Percentiles rank a stretch among this genome's conserved stretches.
These are phyloP conservation scores for Cladobotryum mycophilum DNA, from an alignment of 2,329 filamentous ascomycete genomes.

Conservation along the genomic window DNA sequence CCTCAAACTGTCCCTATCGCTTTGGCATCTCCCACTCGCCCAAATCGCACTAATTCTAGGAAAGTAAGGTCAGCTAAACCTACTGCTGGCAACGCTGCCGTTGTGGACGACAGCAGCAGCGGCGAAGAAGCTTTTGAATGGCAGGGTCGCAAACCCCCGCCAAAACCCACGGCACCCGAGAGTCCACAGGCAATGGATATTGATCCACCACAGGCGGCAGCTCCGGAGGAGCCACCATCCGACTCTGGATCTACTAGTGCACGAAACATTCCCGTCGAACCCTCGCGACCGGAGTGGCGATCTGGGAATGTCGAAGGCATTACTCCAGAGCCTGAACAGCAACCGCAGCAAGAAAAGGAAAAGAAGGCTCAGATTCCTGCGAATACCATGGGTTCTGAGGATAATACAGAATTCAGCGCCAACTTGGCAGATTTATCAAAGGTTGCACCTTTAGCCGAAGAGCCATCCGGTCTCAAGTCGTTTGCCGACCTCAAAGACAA, in stretches of 20 bases:
- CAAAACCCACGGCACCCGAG: conserved; percentile 24
- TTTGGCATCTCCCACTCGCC: conserved; percentile 40
- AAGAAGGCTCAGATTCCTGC: conserved; percentile 20
- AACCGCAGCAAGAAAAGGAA: conserved; percentile 15
- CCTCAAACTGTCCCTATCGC: conserved; percentile 35
- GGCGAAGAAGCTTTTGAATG: conserved; percentile 34
- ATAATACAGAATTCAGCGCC: conserved; percentile 48
- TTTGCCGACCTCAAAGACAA: conserved; percentile 50
- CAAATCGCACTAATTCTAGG: conserved; percentile 43
- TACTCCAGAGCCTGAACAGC: conserved; percentile 15
- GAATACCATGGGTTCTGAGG: conserved; percentile 45
- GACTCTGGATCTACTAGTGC: conserved; percentile 22
- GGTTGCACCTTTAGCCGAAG: conserved; percentile 46
- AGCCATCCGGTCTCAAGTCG: conserved; percentile 44
- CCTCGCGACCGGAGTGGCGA: conserved; percentile 54
- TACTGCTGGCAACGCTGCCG: conserved; percentile 38
- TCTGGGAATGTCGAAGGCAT: conserved; percentile 37
- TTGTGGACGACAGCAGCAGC: conserved; percentile 43
- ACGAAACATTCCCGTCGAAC: conserved; percentile 53
- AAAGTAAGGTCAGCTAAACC: conserved; percentile 54
- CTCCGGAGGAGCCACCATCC: conserved; percentile 14
- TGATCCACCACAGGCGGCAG: conserved; percentile 42
- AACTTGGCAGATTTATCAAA: conserved; percentile 51
- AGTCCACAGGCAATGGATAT: conserved; percentile 61
- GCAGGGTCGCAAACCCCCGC: conserved; percentile 28